Evolutionary conservation across 129 eudicot genomes (phyloP).

Genomic region (Oenanthe sinensis): DNA sequence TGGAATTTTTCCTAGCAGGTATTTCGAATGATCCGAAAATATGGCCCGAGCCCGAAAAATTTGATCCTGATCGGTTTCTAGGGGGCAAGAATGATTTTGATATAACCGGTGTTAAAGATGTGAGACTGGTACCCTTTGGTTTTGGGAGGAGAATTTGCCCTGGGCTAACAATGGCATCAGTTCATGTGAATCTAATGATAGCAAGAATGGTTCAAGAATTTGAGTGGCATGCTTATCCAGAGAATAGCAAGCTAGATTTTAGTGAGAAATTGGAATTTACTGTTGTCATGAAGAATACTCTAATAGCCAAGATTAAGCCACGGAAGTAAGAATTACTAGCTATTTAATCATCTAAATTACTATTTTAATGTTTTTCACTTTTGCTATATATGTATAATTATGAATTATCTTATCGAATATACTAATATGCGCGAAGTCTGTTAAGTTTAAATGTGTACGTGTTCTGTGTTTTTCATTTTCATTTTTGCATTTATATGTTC

Average conservation of each 20-base stretch:
- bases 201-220: constrained; percentile 87
- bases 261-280: constrained; percentile 74
- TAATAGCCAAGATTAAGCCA: constrained; percentile 59
- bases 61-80: constrained; percentile 77
- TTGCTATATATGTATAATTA: neutral
- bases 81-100: constrained; percentile 59
- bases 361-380: neutral
- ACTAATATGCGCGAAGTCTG: neutral
- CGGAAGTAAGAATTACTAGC: constrained; percentile 14
- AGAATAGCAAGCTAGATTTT: constrained; percentile 55
- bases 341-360: neutral
- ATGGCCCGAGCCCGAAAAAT: constrained; percentile 54
- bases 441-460: too few relatives aligned
- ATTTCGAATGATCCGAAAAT: constrained; percentile 69
- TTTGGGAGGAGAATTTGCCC: constrained; percentile 87
- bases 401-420: neutral
- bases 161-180: constrained; percentile 67
- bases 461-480: too few relatives aligned
- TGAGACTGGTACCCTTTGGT: constrained; percentile 81
- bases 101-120: constrained; percentile 52
- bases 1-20: constrained; percentile 65
- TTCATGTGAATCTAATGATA: constrained; percentile 61
- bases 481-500: too few relatives aligned
- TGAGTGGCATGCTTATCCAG: constrained; percentile 69
- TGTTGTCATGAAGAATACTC: constrained; percentile 68